Evolutionary conservation across 129 eudicot genomes (phyloP), one percentile per base, ranked within the genome.

Genomic region (carrot (Daucus carota)): DNA sequence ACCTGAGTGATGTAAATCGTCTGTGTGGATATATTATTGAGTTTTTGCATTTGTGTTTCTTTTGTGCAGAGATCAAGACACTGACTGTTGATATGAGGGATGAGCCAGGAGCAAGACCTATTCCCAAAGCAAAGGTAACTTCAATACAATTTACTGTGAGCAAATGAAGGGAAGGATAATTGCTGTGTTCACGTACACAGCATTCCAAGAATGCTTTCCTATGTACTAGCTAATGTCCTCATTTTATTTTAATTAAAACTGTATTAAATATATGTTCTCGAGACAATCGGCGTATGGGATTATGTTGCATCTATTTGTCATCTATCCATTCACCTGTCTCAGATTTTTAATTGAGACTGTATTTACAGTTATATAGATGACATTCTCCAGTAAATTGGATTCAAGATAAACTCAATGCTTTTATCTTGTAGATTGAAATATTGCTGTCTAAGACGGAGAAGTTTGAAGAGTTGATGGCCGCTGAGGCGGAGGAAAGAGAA

Each of bases 81-180:
- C 79, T 84, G 72, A 87, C 91, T 0, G 77, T 87, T 47, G 91
- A 83, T 70, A 87, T 87, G 85, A 81, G 83, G 76, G 85, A 82
- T 80, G 86, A 84, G 26, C 80, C 85, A 11, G 83, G 83, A 31
- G 88, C 83, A 41, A 82, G 91, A 26, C 83, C 85, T 42, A 67
- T 84, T 40, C 91, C 85, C 57, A 87, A 87, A 68, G 91, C 91
- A 15, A 87, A 87, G 91, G 91, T 87, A 78, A 72, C 11, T 32
- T 36, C n/a, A 10, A 57, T 69, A 7, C 31, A 17, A 72, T 29
- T 20, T 8, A 16, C 6, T 16, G 32, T 15, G 43, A 31, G 36
- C 71, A 17, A 28, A 15, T 33, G 10, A 59, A 28, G n/a, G 57
- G 24, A 47, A 18, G 57, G 16, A 52, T 22, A 60, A 28, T 24